Evolutionary conservation across 1,284 basidiomycete species (phyloP), one percentile per base, ranked within the genome.

Genomic region (Phenoliferia sp.): DNA sequence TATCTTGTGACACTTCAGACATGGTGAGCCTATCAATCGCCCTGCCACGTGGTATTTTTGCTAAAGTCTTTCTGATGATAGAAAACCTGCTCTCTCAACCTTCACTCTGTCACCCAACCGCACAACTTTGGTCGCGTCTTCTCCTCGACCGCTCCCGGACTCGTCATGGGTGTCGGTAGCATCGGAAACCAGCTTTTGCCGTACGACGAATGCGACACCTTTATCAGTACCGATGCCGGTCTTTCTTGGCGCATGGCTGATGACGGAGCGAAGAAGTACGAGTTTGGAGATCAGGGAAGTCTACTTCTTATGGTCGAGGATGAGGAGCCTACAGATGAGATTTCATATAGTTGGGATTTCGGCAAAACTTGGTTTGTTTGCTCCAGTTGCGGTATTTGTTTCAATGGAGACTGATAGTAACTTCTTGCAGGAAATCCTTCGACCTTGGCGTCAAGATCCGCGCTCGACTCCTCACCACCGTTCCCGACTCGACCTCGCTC

Each of bases 101-200:
- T 99, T 9, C 90, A 96, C 79, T 94, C 92, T 3, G 91, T 98
- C 32, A 92, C 93, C 0, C 83, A 86, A 9, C 88, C 90, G 2
- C 94, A 95, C 80, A 99, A 97, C 79, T 90, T 89, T 73, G 95
- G 95, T 0, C 87, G 90, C 29, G 85, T 97, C 29, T 98, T 98
- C 80, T 95, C 93, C 0, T 94, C 92, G 0, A 88, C 91, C 15
- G 94, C 94, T 0, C 94, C 95, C 0, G 95, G 95, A 0, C 85
- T 93, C 69, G 88, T 93, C 36, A 95, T 99, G 90, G 95, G 89
- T 36, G 93, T 99, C 2, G 95, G 95, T 7, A 90, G 87, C 0
- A 84, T 97, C 33, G 94, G 94, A 2, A 80, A 84, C 22, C 81
- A 82, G 22, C 81, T 98, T 5, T 78, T 83, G 36, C 83, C 87